Base-by-base conservation (phyloP, 192 early-diverging fungal species). In the Coemansia sp. region DNA sequence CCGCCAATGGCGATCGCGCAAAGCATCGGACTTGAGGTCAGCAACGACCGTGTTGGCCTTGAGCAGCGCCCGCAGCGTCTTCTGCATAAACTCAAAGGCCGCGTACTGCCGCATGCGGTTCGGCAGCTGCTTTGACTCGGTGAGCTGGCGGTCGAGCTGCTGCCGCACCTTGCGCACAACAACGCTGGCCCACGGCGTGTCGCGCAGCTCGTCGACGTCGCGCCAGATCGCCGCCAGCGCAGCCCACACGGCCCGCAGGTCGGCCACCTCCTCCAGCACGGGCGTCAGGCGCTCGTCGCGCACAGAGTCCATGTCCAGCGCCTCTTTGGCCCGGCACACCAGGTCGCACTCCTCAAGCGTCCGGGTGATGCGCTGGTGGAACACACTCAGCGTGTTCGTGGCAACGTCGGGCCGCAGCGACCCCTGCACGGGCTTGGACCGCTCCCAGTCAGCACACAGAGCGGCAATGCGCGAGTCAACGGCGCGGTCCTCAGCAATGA, bases 1-100 rank as follows among this genome's bases (percentile, higher is more conserved):
- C 55, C 90, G 88, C 98, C 98, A 99, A 74, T 99, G 98, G 33
- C 98, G 88, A 47, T 98, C 95, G 53, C 94, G 88, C 50, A 99
- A 78, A 1, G 97, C 96, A 59, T 97, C 98, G 0, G 96, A 97
- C 76, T 97, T 97, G 35, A 99, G 85, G 21, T 97, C 96, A 3
- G 88, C 82, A 16, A 98, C 66, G 23, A 93, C 72, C 0, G 87
- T 67, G 77, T 97, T 94, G 23, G 90, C 86, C 82, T 93, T 92
- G 36, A 96, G 79, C 61, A 92, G 86, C 2, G 82, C 75, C 36
- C 90, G 86, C 58, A 99, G 80, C 18, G 86, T 86, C 56, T 95
- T 90, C 65, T 98, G 95, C 48, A 96, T 86, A 66, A 92, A 94
- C 71, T 99, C 94, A 65, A 91, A 99, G 0, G 98, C 96, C 3